Evolutionary conservation across 768 basidiomycete species (phyloP).

Genomic region (Epithele typhae): DNA sequence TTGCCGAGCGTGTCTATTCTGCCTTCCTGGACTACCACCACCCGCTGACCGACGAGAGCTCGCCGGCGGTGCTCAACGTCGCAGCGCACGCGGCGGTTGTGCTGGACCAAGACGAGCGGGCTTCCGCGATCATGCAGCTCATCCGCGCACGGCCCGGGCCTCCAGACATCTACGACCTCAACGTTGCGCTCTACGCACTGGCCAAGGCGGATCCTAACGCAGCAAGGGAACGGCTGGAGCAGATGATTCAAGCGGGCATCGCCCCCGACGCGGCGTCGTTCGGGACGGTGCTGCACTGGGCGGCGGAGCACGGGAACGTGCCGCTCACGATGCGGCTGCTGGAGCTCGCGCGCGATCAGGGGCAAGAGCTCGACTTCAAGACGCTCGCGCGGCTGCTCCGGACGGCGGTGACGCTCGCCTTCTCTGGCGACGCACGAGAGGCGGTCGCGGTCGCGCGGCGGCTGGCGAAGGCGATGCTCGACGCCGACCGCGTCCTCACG

Average conservation of each 20-base stretch:
- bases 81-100: conserved; percentile 62
- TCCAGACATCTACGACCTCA: conserved; percentile 62
- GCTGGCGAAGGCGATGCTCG: conserved; percentile 36
- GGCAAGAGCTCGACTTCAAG: conserved; percentile 40
- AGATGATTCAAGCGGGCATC: conserved; percentile 46
- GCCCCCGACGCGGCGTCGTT: conserved; percentile 50
- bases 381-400: conserved; percentile 46
- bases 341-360: conserved; percentile 32
- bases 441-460: conserved; percentile 37
- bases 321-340: conserved; percentile 42
- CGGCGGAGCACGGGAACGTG: conserved; percentile 40
- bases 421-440: background rate
- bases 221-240: conserved; percentile 44
- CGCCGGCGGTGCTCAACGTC: conserved; percentile 51
- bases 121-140: conserved; percentile 42
- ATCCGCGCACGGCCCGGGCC: conserved; percentile 45
- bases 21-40: conserved; percentile 40
- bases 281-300: conserved; percentile 60
- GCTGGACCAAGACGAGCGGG: conserved; percentile 43
- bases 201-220: conserved; percentile 43
- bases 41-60: conserved; percentile 39
- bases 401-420: conserved; percentile 27
- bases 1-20: conserved; percentile 42
- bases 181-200: conserved; percentile 54
- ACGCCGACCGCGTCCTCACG: conserved; percentile 34